Conservation (phyloP, 73 alveolate genomes). For the Paramecium primaurelia region DNA sequence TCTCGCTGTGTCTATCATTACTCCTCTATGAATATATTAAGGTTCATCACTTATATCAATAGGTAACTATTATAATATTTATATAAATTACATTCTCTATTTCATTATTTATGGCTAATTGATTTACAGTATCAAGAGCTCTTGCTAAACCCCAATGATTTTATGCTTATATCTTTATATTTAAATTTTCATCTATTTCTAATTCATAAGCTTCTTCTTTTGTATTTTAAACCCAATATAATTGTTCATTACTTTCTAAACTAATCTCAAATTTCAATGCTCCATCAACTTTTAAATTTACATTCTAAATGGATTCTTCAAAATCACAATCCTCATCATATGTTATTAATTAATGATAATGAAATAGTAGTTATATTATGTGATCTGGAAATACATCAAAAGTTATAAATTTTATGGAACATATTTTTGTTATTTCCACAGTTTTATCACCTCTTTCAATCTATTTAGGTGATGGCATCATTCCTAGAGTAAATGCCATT, state of each 20-base stretch:
- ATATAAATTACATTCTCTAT: neutral
- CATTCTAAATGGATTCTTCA: neutral
- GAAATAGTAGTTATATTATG: neutral
- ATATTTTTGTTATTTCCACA: neutral
- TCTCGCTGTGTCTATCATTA: slow-evolving; percentile 88
- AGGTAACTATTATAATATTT: slow-evolving; percentile 51
- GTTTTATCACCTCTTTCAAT: slow-evolving; percentile 14
- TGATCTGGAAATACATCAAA: neutral
- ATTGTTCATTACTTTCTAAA: neutral
- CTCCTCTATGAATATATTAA: slow-evolving; percentile 78
- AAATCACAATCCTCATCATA: neutral
- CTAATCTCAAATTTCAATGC: neutral
- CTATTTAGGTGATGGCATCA: neutral
- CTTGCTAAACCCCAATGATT: slow-evolving; percentile 50
- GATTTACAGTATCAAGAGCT: slow-evolving; percentile 11
- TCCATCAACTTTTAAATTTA: neutral
- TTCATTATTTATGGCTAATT: slow-evolving; percentile 39
- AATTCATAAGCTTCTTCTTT: neutral
- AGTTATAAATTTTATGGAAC: neutral
- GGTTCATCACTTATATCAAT: slow-evolving; percentile 70
- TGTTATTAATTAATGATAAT: neutral
- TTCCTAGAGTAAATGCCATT: neutral
- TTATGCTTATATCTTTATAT: neutral
- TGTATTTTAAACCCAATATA: neutral
- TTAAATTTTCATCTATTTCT: neutral